Evolutionary conservation across 2,329 filamentous ascomycete genomes (phyloP).

Genomic region (Trichoderma sp.): DNA sequence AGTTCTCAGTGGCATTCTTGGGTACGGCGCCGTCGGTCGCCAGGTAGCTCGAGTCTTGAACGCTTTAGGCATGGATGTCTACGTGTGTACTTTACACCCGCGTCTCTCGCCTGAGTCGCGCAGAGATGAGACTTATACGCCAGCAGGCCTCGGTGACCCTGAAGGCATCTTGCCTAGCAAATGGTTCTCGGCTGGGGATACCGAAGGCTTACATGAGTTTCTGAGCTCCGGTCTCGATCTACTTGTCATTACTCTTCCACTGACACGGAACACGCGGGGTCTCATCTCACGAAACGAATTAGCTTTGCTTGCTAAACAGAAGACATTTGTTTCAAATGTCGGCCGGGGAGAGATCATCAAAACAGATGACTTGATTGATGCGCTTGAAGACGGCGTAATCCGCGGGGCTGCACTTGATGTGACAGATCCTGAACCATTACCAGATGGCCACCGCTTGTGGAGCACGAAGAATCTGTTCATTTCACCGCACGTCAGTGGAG

Average conservation of each 20-base stretch:
- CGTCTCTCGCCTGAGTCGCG: slow-evolving; percentile 64
- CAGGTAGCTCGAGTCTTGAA: slow-evolving; percentile 55
- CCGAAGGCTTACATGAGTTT: slow-evolving; percentile 48
- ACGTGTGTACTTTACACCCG: slow-evolving; percentile 71
- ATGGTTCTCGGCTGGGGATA: slow-evolving; percentile 49
- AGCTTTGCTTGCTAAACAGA: slow-evolving; percentile 41
- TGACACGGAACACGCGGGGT: slow-evolving; percentile 47
- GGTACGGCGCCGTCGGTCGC: slow-evolving; percentile 54
- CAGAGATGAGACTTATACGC: slow-evolving; percentile 62
- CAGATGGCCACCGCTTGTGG: slow-evolving; percentile 67
- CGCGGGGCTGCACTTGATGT: slow-evolving; percentile 73
- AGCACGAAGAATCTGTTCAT: slow-evolving; percentile 65
- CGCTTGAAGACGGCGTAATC: slow-evolving; percentile 47
- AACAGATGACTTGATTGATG: slow-evolving; percentile 57
- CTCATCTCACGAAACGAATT: slow-evolving; percentile 53
- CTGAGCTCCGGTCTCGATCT: slow-evolving; percentile 51
- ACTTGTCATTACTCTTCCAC: slow-evolving; percentile 49
- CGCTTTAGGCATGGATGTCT: slow-evolving; percentile 67
- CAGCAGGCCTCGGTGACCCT: slow-evolving; percentile 61
- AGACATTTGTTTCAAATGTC: slow-evolving; percentile 68
- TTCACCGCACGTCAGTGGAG: slow-evolving; percentile 49
- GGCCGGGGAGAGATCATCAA: slow-evolving; percentile 55
- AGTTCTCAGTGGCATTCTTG: slow-evolving; percentile 46
- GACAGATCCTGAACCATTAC: slow-evolving; percentile 75
- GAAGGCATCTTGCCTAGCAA: slow-evolving; percentile 46